Conservation (phyloP, 257 asterid genomes). For the Solanum chmielewskii region DNA sequence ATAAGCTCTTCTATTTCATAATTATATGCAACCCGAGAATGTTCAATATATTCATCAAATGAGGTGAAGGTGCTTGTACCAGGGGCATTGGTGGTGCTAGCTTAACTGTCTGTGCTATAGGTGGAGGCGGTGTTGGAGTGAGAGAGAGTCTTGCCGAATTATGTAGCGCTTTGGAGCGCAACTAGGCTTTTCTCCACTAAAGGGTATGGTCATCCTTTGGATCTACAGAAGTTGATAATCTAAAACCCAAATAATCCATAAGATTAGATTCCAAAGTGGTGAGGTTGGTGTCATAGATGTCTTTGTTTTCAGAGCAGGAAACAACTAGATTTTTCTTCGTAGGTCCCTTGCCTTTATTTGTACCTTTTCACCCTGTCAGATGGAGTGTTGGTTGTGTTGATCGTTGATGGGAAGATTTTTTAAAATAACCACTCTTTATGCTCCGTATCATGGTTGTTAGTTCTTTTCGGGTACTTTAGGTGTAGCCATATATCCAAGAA, state of each 20-base stretch:
- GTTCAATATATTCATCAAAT: no score
- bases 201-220: not conserved
- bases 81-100: not conserved
- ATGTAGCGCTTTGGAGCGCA: not conserved
- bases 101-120: fast-evolving
- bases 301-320: no score
- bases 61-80: not conserved
- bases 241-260: not conserved
- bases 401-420: not conserved
- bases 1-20: not conserved
- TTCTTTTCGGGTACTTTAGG: no score
- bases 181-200: not conserved
- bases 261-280: not conserved
- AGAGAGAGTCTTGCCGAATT: not conserved
- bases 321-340: no score
- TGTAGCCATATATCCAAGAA: not conserved
- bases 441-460: not conserved
- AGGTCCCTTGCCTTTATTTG: not conserved
- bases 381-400: not conserved
- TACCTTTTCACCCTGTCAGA: not conserved
- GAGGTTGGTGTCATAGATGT: not conserved
- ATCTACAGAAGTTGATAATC: not conserved
- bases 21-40: fast-evolving
- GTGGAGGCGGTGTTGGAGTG: not conserved
- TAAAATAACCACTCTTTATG: not conserved